Base-by-base conservation (phyloP, 1,284 basidiomycete genomes). In the Ceratobasidium papillatum region DNA sequence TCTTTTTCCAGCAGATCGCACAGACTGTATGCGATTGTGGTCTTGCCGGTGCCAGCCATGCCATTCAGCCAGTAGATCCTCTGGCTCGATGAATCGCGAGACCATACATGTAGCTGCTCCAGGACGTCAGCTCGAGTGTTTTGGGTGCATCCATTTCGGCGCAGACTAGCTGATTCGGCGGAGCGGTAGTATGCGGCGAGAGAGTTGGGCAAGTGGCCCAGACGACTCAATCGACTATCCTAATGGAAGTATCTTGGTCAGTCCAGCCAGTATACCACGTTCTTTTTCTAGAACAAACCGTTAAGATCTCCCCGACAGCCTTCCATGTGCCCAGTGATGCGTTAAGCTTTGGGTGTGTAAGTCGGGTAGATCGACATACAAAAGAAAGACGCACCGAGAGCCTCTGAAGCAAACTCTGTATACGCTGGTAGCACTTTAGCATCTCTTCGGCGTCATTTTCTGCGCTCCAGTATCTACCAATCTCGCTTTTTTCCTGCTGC, bases 41-140 rank as follows among this genome's bases (percentile, higher is more conserved):
- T 59, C 36, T 56, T 56, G 54, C 54, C 56, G n/a, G n/a, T n/a
- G n/a, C n/a, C n/a, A n/a, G n/a, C n/a, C n/a, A n/a, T 34, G 38
- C 59, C 59, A n/a, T 62, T 62, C 7, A 62, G 59, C 59, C 59
- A 62, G 38, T 43, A 62, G 5, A 62, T 43, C 12, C 27, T 62
- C 22, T 41, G n/a, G n/a, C 5, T 9, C 2, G 11, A n/a, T 17
- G 14, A 9, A 14, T 43, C 22, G 38, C 19, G 25, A 14, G 59
- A 34, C 59, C 59, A 62, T 1, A 11, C 9, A 12, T 17, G 36
- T 17, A 69, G 66, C 22, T 43, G 25, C 30, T 36, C 11, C 0
- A 69, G 12, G 5, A 69, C 52, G 7, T 69, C n/a, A 1, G 41
- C 38, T 9, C 66, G 52, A 3, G 66, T 69, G 36, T 69, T 47